These are phyloP conservation scores for Chytridium lagenaria DNA, from an alignment of 371 early-diverging fungal genomes.

Conservation along the genomic window DNA sequence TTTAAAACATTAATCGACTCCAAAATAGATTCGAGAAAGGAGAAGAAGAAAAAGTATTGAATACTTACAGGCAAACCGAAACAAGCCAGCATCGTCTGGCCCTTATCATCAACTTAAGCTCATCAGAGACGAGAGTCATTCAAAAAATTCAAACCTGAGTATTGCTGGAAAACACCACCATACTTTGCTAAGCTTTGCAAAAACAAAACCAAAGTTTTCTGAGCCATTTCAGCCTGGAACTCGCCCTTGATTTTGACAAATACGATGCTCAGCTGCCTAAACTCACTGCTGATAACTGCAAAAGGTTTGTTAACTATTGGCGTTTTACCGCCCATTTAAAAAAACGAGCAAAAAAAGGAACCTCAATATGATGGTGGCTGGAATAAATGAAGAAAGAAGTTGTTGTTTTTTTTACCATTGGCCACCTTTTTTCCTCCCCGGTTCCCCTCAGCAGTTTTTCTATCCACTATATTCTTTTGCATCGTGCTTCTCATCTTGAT, in stretches of 20 bases:
- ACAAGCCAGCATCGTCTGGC: conserved; percentile 16
- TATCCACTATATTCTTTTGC: background rate
- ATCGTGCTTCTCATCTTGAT: background rate
- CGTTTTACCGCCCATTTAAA: too few species aligned
- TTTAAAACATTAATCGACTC: background rate
- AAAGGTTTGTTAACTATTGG: too few species aligned
- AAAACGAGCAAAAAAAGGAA: too few species aligned
- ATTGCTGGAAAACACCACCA: conserved; percentile 23
- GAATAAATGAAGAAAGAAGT: background rate
- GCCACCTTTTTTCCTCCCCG: background rate
- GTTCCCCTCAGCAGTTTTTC: background rate
- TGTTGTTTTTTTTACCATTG: background rate
- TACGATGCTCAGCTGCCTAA: background rate
- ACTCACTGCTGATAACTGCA: conserved; percentile 10
- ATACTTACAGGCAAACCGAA: conserved; percentile 18
- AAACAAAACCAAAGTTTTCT: conserved; percentile 9
- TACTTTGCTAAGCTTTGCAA: background rate
- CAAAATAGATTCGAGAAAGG: background rate
- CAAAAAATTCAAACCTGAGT: background rate
- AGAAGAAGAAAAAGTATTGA: too few species aligned
- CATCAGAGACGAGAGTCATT: background rate
- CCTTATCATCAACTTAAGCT: conserved; percentile 11
- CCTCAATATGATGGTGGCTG: background rate
- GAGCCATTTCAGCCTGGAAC: conserved; percentile 5
- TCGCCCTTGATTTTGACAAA: conserved; percentile 13